Conservation (phyloP, 352 stramenopile genomes). For the Phytopythium ostracodes region DNA sequence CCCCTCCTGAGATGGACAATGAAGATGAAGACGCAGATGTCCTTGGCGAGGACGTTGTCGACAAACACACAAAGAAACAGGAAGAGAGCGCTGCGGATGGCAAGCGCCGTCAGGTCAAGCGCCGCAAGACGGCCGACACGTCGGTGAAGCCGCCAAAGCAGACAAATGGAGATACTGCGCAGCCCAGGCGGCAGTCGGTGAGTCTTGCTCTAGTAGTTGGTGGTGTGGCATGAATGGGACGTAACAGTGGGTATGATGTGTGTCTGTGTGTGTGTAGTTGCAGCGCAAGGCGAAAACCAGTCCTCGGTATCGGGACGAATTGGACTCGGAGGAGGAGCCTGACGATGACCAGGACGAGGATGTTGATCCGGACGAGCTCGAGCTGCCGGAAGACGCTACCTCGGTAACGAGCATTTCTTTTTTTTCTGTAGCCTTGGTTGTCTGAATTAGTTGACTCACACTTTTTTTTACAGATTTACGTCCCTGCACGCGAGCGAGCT, state of each 20-base stretch:
- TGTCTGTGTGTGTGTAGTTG: slow-evolving; percentile 16
- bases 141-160: slow-evolving; percentile 4
- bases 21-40: slow-evolving; percentile 13
- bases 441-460: background rate
- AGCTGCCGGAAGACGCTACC: slow-evolving; percentile 1
- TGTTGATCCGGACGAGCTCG: slow-evolving; percentile 3
- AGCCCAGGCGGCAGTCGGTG: slow-evolving; percentile 16
- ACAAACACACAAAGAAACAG: background rate
- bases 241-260: background rate
- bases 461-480: slow-evolving; percentile 33
- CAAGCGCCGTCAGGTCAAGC: background rate
- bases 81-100: background rate
- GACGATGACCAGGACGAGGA: slow-evolving; percentile 4
- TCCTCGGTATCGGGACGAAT: slow-evolving; percentile 33
- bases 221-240: background rate
- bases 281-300: slow-evolving; percentile 47
- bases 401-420: background rate
- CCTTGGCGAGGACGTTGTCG: slow-evolving; percentile 2
- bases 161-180: background rate
- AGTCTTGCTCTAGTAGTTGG: background rate
- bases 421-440: background rate
- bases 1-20: slow-evolving; percentile 13
- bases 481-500: slow-evolving; percentile 63
- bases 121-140: slow-evolving; percentile 11
- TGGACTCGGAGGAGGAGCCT: slow-evolving; percentile 40